A percentile compares a stretch with the other conserved stretches of the same genome.
Evolutionary conservation across 1,284 basidiomycete species (phyloP).

Genomic region (Microbotryum silenes-acaulis): DNA sequence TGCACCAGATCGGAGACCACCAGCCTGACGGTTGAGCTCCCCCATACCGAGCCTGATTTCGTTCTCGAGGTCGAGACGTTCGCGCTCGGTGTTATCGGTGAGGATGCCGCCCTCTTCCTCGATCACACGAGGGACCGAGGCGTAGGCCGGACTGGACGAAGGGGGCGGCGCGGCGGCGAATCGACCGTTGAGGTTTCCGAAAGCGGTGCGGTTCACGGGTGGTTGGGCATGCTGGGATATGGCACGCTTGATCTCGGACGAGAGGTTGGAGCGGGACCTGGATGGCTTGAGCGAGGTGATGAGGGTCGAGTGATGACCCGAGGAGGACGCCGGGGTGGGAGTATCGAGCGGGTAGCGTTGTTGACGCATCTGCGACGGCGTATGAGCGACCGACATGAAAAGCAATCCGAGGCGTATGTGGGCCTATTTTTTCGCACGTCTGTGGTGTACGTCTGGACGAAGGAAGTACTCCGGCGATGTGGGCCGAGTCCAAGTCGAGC

Average conservation of each 20-base stretch:
- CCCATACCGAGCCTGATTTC: slow-evolving; percentile 23
- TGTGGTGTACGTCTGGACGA: too few relatives aligned
- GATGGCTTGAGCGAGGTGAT: slow-evolving; percentile 6
- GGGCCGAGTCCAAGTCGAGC: too few relatives aligned
- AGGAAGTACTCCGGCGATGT: too few relatives aligned
- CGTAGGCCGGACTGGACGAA: too few relatives aligned
- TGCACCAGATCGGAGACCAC: background rate
- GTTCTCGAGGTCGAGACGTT: slow-evolving; percentile 16
- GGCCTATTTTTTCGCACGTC: too few relatives aligned
- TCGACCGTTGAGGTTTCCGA: background rate
- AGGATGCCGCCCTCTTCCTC: slow-evolving; percentile 5
- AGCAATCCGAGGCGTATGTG: too few relatives aligned
- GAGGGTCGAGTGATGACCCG: slow-evolving; percentile 1
- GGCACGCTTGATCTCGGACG: background rate
- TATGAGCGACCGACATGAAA: background rate
- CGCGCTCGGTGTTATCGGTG: slow-evolving; percentile 25
- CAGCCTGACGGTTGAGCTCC: slow-evolving; percentile 10
- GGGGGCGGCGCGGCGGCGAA: too few relatives aligned
- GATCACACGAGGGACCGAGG: too few relatives aligned
- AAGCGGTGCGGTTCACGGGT: slow-evolving; percentile 1
- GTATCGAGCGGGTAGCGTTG: slow-evolving; percentile 4
- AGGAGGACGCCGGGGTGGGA: slow-evolving; percentile 14
- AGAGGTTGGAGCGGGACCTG: slow-evolving; percentile 7
- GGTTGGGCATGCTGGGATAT: background rate
- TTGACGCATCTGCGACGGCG: background rate